Conservation (phyloP, 2,329 filamentous ascomycete genomes). For the Trichoderma brevicompactum region DNA sequence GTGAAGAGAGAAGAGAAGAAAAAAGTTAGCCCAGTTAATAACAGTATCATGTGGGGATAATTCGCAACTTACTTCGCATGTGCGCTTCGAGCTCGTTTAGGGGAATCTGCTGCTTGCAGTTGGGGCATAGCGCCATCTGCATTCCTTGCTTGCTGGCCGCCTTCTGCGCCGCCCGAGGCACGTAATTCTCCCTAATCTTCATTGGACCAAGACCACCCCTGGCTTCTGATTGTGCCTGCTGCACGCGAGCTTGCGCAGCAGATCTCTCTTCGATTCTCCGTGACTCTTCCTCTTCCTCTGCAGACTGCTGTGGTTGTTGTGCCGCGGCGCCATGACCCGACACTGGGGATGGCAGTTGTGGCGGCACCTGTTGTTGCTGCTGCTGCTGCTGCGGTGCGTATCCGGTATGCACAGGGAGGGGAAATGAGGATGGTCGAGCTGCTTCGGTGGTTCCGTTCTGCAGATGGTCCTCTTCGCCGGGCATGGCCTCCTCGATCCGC, state of each 20-base stretch:
- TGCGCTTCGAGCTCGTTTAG: constrained; percentile 87
- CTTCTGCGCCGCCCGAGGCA: constrained; percentile 78
- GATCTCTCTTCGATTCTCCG: constrained; percentile 66
- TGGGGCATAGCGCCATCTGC: constrained; percentile 80
- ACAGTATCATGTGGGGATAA: neutral
- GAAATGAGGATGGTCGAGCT: constrained; percentile 44
- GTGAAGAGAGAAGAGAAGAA: constrained; percentile 33
- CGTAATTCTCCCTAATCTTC: constrained; percentile 93
- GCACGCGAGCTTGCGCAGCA: constrained; percentile 65
- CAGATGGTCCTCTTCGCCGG: constrained; percentile 67
- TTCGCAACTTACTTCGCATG: constrained; percentile 72
- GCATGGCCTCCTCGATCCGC: constrained; percentile 94
- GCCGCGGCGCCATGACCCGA: constrained; percentile 37
- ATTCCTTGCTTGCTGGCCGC: constrained; percentile 67
- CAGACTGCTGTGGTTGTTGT: constrained; percentile 42
- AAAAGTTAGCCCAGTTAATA: neutral
- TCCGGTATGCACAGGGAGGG: constrained; percentile 52
- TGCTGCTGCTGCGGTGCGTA: constrained; percentile 45
- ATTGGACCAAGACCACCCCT: constrained; percentile 71
- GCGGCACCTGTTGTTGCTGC: constrained; percentile 32
- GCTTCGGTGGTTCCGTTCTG: constrained; percentile 54
- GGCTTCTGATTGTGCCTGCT: constrained; percentile 78
- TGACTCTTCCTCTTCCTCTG: constrained; percentile 66
- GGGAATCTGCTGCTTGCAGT: constrained; percentile 89
- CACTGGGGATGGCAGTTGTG: constrained; percentile 47